Percentiles rank a stretch among this genome's conserved stretches.
Evolutionary conservation across 306 rosid genomes (phyloP).

Genomic region (Sophora flavescens): DNA sequence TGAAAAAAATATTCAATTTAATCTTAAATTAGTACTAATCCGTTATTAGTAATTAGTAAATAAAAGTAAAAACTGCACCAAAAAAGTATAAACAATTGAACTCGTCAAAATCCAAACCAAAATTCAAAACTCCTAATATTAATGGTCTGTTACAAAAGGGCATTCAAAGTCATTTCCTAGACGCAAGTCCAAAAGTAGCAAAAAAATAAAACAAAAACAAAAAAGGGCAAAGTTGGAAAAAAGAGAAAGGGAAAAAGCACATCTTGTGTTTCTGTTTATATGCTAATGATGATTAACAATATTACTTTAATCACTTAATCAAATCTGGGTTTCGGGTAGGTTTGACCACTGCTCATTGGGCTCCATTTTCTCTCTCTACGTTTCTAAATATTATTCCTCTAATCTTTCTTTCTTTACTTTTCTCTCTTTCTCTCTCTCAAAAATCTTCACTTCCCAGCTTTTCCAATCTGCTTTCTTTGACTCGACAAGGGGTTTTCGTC

Average conservation of each 20-base stretch:
- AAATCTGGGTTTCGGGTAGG: constrained; percentile 68
- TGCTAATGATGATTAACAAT: constrained; percentile 33
- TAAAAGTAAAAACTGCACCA: no score
- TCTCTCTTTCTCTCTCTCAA: constrained; percentile 43
- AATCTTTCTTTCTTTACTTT: constrained; percentile 12
- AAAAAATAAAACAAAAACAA: background rate
- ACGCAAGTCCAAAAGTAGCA: background rate
- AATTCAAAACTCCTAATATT: constrained; percentile 14
- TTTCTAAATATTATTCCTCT: constrained; percentile 49
- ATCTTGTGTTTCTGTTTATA: constrained; percentile 43
- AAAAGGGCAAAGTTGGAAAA: constrained; percentile 39
- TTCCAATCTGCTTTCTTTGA: constrained; percentile 84
- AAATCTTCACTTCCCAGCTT: constrained; percentile 55
- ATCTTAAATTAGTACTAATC: no score
- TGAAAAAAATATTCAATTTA: no score
- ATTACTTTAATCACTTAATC: constrained; percentile 52
- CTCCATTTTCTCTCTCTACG: constrained; percentile 52
- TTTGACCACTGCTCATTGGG: constrained; percentile 88
- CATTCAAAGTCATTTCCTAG: constrained; percentile 6
- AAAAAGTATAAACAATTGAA: background rate
- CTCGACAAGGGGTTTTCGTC: constrained; percentile 53
- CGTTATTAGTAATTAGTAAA: no score
- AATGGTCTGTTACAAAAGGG: background rate
- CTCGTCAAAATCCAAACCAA: constrained; percentile 20
- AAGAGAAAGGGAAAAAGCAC: constrained; percentile 14